These are phyloP conservation scores for Asterophora parasitica DNA, from an alignment of 768 basidiomycete species.

Conservation along the genomic window DNA sequence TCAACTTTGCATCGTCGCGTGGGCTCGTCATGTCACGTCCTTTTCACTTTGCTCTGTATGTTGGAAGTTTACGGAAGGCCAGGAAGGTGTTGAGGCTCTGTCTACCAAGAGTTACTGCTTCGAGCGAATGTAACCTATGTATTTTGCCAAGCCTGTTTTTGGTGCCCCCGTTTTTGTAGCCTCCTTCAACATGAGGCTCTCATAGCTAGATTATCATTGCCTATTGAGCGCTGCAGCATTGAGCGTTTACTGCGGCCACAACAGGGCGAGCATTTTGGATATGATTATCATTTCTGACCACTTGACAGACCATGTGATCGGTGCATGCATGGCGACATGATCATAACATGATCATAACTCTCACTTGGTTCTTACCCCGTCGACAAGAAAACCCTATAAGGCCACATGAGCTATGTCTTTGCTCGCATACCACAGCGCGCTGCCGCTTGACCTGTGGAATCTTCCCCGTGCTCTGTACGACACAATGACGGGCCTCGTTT, in stretches of 20 bases:
- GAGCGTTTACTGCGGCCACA: no score
- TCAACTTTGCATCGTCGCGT: neutral
- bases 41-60: neutral
- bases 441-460: conserved; percentile 35
- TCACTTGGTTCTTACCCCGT: neutral
- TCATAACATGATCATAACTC: no score
- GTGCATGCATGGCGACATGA: conserved; percentile 2
- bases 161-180: neutral
- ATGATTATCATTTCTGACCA: conserved; percentile 3
- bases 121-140: neutral
- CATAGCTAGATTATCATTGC: no score
- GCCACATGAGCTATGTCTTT: conserved; percentile 25
- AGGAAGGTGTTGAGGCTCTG: neutral
- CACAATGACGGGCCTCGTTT: conserved; percentile 33
- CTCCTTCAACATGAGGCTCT: no score
- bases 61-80: neutral
- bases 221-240: neutral
- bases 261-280: neutral
- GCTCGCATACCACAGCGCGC: conserved; percentile 28
- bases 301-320: conserved; percentile 13
- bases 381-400: conserved; percentile 12
- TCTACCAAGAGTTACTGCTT: no score
- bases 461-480: conserved; percentile 31
- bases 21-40: neutral
- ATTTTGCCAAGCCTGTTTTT: neutral